phyloP scores from a whole-genome alignment of 441 rosid genomes.

The Adansonia madagascariensis region DNA sequence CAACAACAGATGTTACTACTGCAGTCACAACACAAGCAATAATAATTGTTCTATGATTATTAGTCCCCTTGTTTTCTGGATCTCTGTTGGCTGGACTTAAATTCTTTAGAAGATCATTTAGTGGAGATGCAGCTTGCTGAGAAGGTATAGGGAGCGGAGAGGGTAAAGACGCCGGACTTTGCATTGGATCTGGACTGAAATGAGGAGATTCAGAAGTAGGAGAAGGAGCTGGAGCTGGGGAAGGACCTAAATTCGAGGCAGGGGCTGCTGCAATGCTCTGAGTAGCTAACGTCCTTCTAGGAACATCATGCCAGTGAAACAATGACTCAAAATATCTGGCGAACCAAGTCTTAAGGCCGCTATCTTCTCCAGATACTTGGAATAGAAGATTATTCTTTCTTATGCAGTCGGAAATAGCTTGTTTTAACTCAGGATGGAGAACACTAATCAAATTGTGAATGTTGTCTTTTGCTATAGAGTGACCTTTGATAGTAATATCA shows the following conservation, averaged over 20 bases:
- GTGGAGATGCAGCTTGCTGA: slow-evolving; percentile 35
- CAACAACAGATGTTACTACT: slow-evolving; percentile 58
- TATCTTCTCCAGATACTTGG: slow-evolving; percentile 43
- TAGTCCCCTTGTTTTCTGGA: slow-evolving; percentile 22
- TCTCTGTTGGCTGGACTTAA: slow-evolving; percentile 25
- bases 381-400: slow-evolving; percentile 50
- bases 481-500: slow-evolving; percentile 35
- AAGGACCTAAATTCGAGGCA: slow-evolving; percentile 1
- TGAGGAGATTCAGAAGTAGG: slow-evolving; percentile 31
- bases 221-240: slow-evolving; percentile 27
- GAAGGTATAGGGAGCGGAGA: slow-evolving; percentile 1
- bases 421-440: slow-evolving; percentile 50
- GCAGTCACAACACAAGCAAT: slow-evolving; percentile 82
- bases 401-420: slow-evolving; percentile 58
- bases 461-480: slow-evolving; percentile 38
- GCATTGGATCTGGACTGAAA: slow-evolving; percentile 27
- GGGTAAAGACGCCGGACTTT: slow-evolving; percentile 26
- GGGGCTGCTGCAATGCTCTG: slow-evolving; percentile 32
- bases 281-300: slow-evolving; percentile 56
- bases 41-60: slow-evolving; percentile 47
- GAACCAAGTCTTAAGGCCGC: slow-evolving; percentile 41
- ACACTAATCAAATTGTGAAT: slow-evolving; percentile 43
- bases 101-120: slow-evolving; percentile 28
- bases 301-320: slow-evolving; percentile 37
- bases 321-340: slow-evolving; percentile 38